Percentiles rank a stretch among this genome's conserved stretches.
Conservation (phyloP, 2,329 filamentous ascomycete genomes). For the Diplodia sapinea region DNA sequence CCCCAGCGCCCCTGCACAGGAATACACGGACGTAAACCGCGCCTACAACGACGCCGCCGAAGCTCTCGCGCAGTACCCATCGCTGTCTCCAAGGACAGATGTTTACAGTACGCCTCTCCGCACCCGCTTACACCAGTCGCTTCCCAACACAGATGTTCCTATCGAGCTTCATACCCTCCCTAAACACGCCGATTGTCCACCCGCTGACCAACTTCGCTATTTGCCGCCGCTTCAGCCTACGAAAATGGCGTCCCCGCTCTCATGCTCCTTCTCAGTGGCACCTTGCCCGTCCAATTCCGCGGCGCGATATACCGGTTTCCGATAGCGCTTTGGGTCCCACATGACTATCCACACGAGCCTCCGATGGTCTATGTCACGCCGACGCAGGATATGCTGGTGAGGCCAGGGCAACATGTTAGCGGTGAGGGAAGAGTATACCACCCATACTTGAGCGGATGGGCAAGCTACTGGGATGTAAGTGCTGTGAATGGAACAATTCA, state of each 20-base stretch:
- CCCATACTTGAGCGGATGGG: slow-evolving; percentile 91
- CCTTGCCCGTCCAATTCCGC: slow-evolving; percentile 88
- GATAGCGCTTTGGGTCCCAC: slow-evolving; percentile 89
- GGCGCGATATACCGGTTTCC: slow-evolving; percentile 91
- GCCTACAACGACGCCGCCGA: slow-evolving; percentile 92
- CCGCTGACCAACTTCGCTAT: neutral
- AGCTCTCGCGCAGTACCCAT: slow-evolving; percentile 77
- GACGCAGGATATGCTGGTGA: slow-evolving; percentile 83
- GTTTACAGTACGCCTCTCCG: slow-evolving; percentile 79
- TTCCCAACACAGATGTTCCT: neutral
- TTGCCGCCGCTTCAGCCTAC: slow-evolving; percentile 65
- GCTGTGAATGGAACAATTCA: neutral
- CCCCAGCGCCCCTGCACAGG: slow-evolving; percentile 59
- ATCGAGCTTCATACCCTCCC: neutral
- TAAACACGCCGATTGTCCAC: neutral
- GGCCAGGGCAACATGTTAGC: slow-evolving; percentile 93
- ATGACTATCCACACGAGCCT: slow-evolving; percentile 83
- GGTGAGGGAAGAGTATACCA: slow-evolving; percentile 94
- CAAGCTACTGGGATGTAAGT: slow-evolving; percentile 86
- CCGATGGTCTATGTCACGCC: slow-evolving; percentile 90
- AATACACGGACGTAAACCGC: slow-evolving; percentile 91
- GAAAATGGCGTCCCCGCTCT: slow-evolving; percentile 86
- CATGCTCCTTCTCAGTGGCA: slow-evolving; percentile 84
- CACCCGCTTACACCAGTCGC: slow-evolving; percentile 27
- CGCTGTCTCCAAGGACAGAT: slow-evolving; percentile 84